A percentile compares a stretch with the other conserved stretches of the same genome.
Conservation (phyloP, 805 yeast genomes). For the Ogataea kodamae region DNA sequence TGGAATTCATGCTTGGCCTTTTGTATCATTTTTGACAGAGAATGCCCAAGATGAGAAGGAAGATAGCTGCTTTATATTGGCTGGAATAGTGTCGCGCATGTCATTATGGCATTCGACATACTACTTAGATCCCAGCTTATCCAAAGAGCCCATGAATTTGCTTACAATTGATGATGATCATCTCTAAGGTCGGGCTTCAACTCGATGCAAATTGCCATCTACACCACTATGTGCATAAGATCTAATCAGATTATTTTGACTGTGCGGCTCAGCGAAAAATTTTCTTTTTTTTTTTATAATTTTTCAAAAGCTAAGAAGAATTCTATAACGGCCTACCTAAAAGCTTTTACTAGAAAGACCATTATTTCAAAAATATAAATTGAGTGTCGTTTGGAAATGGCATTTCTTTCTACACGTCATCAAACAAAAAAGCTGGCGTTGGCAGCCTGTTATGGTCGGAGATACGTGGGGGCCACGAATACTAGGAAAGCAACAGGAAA, state of each 20-base stretch:
- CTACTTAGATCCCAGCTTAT: conserved; percentile 25
- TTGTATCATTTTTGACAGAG: conserved; percentile 39
- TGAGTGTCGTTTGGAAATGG: conserved; percentile 3
- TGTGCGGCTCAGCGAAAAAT: conserved; percentile 10
- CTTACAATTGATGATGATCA: conserved; percentile 34
- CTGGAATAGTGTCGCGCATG: conserved; percentile 43
- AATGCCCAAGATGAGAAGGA: conserved; percentile 41
- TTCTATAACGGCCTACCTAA: too few species aligned
- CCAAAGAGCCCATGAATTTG: conserved; percentile 33
- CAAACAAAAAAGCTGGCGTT: conserved; percentile 1
- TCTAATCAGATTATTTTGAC: too few species aligned
- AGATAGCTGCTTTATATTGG: conserved; percentile 37
- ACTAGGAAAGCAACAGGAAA: conserved; percentile 15
- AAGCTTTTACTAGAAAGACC: too few species aligned
- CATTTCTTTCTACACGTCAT: conserved; percentile 3
- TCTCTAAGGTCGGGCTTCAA: too few species aligned
- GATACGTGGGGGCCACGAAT: conserved; percentile 8
- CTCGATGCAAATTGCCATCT: too few species aligned
- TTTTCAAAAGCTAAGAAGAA: too few species aligned
- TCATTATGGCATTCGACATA: conserved; percentile 37
- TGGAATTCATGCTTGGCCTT: conserved; percentile 49
- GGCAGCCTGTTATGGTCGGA: background rate
- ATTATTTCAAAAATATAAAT: too few species aligned
- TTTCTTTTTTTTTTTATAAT: too few species aligned
- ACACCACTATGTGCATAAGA: too few species aligned